Percentiles rank a stretch among this genome's conserved stretches.
Conservation (phyloP, 225 moss, liverwort and hornwort species). For the Bryum argenteum region DNA sequence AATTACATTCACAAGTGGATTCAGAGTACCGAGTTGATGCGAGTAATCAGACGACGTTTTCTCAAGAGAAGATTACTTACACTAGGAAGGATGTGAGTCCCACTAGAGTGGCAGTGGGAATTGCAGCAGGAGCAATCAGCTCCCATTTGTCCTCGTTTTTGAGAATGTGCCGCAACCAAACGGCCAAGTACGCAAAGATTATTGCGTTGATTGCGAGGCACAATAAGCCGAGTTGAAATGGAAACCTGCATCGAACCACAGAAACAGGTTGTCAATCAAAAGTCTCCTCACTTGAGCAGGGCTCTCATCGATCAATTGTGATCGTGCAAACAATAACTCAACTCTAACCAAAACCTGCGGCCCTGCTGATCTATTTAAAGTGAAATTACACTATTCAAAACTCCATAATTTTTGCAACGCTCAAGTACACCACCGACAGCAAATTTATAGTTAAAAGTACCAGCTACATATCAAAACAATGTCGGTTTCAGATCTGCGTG, state of each 20-base stretch:
- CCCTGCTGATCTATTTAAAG: no score
- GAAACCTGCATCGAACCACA: conserved; percentile 61
- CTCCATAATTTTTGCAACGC: no score
- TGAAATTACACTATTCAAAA: no score
- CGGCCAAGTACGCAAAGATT: conserved; percentile 88
- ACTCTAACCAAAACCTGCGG: no score
- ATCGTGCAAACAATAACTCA: no score
- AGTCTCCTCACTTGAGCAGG: neutral
- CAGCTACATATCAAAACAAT: no score
- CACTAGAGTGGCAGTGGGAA: conserved; percentile 86
- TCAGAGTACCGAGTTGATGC: neutral
- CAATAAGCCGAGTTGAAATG: conserved; percentile 73
- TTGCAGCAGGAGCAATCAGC: conserved; percentile 81
- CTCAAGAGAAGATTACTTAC: conserved; percentile 41
- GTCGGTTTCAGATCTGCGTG: no score
- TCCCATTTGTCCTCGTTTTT: conserved; percentile 88
- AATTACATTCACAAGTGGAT: neutral
- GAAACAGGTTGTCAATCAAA: conserved; percentile 5
- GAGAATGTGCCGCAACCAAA: conserved; percentile 82
- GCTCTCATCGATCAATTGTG: neutral
- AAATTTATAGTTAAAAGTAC: no score
- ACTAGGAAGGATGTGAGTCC: conserved; percentile 73
- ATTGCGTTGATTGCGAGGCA: conserved; percentile 72
- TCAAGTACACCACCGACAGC: no score
- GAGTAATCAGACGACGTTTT: neutral